Evolutionary conservation across 1,284 basidiomycete species (phyloP).

Genomic region (Kwoniella shivajii): DNA sequence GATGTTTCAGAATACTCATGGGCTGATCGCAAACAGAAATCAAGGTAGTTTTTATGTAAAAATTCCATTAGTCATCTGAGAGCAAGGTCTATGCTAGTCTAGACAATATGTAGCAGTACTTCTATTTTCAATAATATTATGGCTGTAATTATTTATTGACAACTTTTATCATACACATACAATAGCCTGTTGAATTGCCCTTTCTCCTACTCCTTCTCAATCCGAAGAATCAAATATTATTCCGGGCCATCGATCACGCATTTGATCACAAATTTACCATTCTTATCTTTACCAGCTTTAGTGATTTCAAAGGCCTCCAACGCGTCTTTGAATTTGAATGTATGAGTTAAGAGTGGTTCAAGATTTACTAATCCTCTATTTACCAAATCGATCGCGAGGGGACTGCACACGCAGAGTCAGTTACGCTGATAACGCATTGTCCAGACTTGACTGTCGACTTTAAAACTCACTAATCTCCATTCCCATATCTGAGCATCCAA

Average conservation of each 20-base stretch:
- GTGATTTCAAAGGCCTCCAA: slow-evolving; percentile 61
- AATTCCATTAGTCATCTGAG: too few species aligned
- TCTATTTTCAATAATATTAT: too few species aligned
- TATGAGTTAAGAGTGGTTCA: slow-evolving; percentile 60
- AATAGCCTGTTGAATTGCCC: too few species aligned
- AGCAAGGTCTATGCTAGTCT: too few species aligned
- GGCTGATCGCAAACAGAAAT: too few species aligned
- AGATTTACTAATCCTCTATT: slow-evolving; percentile 60
- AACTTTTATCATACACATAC: too few species aligned
- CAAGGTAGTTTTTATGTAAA: too few species aligned
- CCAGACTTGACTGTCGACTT: background rate
- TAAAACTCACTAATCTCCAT: slow-evolving; percentile 43
- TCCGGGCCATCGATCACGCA: slow-evolving; percentile 53
- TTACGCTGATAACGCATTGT: background rate
- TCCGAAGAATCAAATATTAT: too few species aligned
- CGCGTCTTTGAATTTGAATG: slow-evolving; percentile 62
- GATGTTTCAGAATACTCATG: too few species aligned
- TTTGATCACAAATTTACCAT: slow-evolving; percentile 58
- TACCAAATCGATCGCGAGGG: slow-evolving; percentile 61
- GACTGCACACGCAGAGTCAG: slow-evolving; percentile 19
- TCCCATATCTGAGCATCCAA: slow-evolving; percentile 28
- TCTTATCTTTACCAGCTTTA: slow-evolving; percentile 69
- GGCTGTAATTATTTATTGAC: too few species aligned
- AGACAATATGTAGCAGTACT: too few species aligned
- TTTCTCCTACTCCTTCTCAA: too few species aligned